Conservation (phyloP, 106 monocot genomes). For the Xerophyta viscosa region DNA sequence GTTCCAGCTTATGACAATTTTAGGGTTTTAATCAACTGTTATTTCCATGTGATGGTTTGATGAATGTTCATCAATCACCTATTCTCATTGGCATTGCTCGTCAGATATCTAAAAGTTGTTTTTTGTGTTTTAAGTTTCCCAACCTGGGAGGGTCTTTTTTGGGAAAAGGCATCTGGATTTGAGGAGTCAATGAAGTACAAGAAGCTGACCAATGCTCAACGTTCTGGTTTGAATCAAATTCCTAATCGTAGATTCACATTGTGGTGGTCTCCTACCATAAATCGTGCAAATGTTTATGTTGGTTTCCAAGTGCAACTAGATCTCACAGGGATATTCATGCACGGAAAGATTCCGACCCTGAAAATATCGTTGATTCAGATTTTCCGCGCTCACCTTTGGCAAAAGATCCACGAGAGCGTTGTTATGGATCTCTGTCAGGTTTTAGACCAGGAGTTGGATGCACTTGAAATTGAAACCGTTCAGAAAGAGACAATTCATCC, state of each 20-base stretch:
- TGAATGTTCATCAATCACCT: too few relatives aligned
- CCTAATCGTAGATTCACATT: conserved; percentile 97
- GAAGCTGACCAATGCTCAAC: conserved; percentile 94
- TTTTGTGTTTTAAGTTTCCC: conserved; percentile 59
- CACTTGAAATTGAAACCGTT: conserved; percentile 97
- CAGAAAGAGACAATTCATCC: conserved; percentile 99
- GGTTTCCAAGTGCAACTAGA: conserved; percentile 99
- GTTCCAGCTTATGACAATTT: too few relatives aligned
- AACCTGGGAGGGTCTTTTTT: conserved; percentile 99
- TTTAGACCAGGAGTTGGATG: conserved; percentile 95
- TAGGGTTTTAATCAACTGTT: too few relatives aligned
- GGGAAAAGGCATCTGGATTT: conserved; percentile 99
- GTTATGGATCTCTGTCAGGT: conserved; percentile 99
- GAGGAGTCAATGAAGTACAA: conserved; percentile 99
- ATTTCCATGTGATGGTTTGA: not conserved
- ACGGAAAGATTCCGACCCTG: conserved; percentile 97
- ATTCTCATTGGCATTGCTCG: too few relatives aligned
- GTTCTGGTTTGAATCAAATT: conserved; percentile 96
- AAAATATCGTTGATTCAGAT: conserved; percentile 99
- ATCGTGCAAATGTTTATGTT: conserved; percentile 98
- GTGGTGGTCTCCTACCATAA: conserved; percentile 99
- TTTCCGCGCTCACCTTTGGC: conserved; percentile 99
- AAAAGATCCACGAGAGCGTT: conserved; percentile 98
- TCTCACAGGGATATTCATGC: conserved; percentile 99
- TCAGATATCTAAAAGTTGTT: conserved; percentile 9